Evolutionary conservation across 2,329 filamentous ascomycete genomes (phyloP).

Genomic region (Zymoseptoria pseudotritici): DNA sequence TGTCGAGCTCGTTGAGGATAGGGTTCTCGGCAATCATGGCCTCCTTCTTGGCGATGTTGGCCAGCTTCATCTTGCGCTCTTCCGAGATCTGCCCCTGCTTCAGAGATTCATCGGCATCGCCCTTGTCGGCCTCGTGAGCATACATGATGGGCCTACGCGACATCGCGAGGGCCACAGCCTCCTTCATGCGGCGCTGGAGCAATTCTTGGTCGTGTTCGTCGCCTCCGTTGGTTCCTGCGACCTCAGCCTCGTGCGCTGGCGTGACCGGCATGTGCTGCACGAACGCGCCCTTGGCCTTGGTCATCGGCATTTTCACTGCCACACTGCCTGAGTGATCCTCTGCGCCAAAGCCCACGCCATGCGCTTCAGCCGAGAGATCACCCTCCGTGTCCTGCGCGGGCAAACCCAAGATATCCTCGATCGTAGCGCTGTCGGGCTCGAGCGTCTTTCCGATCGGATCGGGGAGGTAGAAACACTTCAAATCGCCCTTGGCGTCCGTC

Average conservation of each 20-base stretch:
- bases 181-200: neutral
- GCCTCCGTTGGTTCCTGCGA: neutral
- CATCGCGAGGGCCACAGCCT: neutral
- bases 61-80: neutral
- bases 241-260: neutral
- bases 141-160: neutral
- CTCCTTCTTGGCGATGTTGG: neutral
- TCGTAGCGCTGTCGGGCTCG: neutral
- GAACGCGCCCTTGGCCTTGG: neutral
- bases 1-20: neutral
- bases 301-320: neutral
- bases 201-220: neutral
- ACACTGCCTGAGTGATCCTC: neutral
- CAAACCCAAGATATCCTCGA: neutral
- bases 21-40: neutral
- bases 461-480: neutral
- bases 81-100: neutral
- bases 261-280: neutral
- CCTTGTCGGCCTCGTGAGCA: neutral
- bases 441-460: neutral
- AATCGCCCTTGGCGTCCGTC: neutral
- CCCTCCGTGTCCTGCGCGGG: neutral
- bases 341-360: neutral
- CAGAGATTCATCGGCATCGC: neutral
- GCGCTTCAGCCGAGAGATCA: neutral